Evolutionary conservation across 768 basidiomycete genomes (phyloP).

Genomic region (Gloeopeniophorella convolvens): DNA sequence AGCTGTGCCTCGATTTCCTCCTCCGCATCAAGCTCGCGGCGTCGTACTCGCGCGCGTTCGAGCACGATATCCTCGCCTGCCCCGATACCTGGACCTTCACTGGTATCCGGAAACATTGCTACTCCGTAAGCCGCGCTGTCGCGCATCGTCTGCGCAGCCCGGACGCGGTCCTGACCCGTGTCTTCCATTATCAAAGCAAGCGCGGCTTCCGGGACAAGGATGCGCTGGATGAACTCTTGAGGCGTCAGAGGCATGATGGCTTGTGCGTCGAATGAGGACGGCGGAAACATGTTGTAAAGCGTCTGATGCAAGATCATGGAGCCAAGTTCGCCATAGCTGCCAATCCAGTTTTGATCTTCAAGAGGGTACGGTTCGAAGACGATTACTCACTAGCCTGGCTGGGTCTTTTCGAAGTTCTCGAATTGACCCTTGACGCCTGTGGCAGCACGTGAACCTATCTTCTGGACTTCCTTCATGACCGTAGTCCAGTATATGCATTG

Average conservation of each 20-base stretch:
- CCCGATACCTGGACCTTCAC: constrained; percentile 29
- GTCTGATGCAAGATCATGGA: constrained; percentile 76
- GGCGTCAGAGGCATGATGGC: constrained; percentile 59
- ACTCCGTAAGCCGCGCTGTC: constrained; percentile 81
- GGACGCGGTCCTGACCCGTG: constrained; percentile 36
- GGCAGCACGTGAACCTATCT: constrained; percentile 58
- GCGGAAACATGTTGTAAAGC: constrained; percentile 70
- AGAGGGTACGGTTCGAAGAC: neutral
- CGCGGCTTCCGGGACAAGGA: constrained; percentile 89
- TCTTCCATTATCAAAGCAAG: constrained; percentile 80
- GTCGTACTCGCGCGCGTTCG: constrained; percentile 36
- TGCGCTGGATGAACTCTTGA: constrained; percentile 70
- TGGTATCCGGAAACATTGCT: constrained; percentile 74
- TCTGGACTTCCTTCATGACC: constrained; percentile 52
- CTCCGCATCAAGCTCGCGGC: constrained; percentile 37
- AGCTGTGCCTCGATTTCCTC: constrained; percentile 31
- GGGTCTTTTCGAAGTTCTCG: constrained; percentile 70
- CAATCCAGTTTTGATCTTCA: neutral
- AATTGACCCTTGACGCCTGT: constrained; percentile 71
- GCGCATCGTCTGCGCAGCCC: constrained; percentile 55
- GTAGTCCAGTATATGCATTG: constrained; percentile 65
- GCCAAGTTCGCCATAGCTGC: constrained; percentile 82
- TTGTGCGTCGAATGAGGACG: constrained; percentile 44
- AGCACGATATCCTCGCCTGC: constrained; percentile 40
- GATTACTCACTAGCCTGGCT: constrained; percentile 81